phyloP scores from a whole-genome alignment of 2,329 filamentous ascomycete genomes.

The Colletotrichum falcatum region DNA sequence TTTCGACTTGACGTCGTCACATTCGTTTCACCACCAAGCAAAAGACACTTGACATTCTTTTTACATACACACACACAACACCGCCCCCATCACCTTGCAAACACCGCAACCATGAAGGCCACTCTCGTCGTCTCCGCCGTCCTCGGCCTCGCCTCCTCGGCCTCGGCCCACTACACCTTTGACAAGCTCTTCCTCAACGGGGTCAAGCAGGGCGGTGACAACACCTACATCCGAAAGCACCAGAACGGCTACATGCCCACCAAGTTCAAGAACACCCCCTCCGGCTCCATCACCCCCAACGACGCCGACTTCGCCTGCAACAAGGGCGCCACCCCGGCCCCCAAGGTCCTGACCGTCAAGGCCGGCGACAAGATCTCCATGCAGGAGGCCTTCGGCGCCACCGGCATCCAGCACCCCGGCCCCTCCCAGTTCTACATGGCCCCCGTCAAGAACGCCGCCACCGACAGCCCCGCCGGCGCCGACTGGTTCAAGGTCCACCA shows the following conservation, averaged over 20 bases:
- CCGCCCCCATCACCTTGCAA: not conserved
- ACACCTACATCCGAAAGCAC: slow-evolving; percentile 42
- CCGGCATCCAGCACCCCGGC: slow-evolving; percentile 42
- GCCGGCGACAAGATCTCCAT: slow-evolving; percentile 40
- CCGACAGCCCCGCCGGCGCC: slow-evolving; percentile 42
- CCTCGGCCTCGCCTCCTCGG: slow-evolving; percentile 23
- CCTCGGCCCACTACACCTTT: slow-evolving; percentile 45
- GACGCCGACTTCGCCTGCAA: slow-evolving; percentile 40
- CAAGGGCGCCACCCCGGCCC: slow-evolving; percentile 22
- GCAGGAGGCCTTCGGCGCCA: slow-evolving; percentile 38
- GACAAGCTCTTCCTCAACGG: slow-evolving; percentile 44
- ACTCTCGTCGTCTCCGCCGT: slow-evolving; percentile 27
- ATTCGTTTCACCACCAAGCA: slow-evolving; percentile 22
- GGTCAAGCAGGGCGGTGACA: slow-evolving; percentile 41
- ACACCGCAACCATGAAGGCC: slow-evolving; percentile 29
- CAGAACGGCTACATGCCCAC: slow-evolving; percentile 41
- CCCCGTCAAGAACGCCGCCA: slow-evolving; percentile 40
- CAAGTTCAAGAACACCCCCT: slow-evolving; percentile 36
- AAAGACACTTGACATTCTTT: too few relatives aligned
- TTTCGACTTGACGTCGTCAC: slow-evolving; percentile 35
- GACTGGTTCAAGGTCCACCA: slow-evolving; percentile 47
- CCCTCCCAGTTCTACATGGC: slow-evolving; percentile 42
- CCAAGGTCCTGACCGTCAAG: slow-evolving; percentile 38
- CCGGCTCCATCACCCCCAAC: slow-evolving; percentile 29
- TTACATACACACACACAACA: not conserved